Percentiles rank a stretch among this genome's conserved stretches.
phyloP scores from a whole-genome alignment of 2,329 filamentous ascomycete genomes.

The Aphanoascus verrucosus region DNA sequence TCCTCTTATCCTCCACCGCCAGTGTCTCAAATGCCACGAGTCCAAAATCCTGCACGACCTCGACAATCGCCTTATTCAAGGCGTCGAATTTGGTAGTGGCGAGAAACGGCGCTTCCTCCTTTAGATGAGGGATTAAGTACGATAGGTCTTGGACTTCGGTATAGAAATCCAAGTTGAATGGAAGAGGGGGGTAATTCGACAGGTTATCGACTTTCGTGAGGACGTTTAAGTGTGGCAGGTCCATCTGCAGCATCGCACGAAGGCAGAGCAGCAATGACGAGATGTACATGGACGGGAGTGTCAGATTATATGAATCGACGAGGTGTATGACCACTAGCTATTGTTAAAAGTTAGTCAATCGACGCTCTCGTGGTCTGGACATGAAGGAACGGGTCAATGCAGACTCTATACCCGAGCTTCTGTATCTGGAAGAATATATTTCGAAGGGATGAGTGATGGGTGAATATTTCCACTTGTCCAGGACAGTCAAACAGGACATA shows the following conservation, averaged over 20 bases:
- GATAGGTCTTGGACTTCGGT: constrained; percentile 91
- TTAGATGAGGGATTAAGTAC: constrained; percentile 70
- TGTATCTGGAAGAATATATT: constrained; percentile 87
- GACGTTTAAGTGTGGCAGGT: constrained; percentile 90
- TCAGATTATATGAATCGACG: constrained; percentile 87
- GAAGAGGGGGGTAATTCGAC: constrained; percentile 68
- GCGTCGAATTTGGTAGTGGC: constrained; percentile 66
- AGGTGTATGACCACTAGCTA: constrained; percentile 90
- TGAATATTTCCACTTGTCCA: constrained; percentile 93
- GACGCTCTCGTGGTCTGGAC: neutral
- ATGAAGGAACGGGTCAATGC: constrained; percentile 27
- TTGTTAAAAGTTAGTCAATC: constrained; percentile 11
- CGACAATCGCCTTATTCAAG: constrained; percentile 76
- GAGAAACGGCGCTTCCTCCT: constrained; percentile 62
- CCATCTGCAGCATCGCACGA: constrained; percentile 95
- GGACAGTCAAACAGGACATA: constrained; percentile 95
- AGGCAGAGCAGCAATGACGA: constrained; percentile 87
- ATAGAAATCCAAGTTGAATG: constrained; percentile 94
- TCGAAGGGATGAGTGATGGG: constrained; percentile 80
- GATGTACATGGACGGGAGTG: constrained; percentile 86
- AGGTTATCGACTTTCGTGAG: constrained; percentile 97
- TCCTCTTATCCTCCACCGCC: constrained; percentile 91
- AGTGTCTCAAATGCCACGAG: constrained; percentile 87
- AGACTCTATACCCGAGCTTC: constrained; percentile 82
- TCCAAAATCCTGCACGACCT: constrained; percentile 78